A percentile compares a stretch with the other conserved stretches of the same genome.
Evolutionary conservation across 495 filamentous ascomycete genomes (phyloP).

Genomic region (Parachaetomium inaequale): DNA sequence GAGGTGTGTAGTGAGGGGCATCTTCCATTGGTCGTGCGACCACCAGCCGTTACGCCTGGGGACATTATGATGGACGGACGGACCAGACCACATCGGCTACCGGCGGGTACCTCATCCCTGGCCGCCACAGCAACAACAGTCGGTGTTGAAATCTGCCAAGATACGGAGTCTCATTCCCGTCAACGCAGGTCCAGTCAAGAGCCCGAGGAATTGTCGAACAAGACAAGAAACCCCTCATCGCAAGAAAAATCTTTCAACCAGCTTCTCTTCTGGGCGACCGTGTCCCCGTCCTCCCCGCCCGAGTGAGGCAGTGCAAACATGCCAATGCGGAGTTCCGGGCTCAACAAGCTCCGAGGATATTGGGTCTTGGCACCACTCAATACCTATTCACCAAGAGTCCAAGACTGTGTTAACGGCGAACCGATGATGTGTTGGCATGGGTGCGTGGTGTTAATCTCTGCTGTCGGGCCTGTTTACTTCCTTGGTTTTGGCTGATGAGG

Average conservation of each 20-base stretch:
- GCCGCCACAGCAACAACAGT: not conserved
- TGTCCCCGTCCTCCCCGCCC: not conserved
- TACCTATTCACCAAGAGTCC: too few relatives aligned
- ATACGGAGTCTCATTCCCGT: not conserved
- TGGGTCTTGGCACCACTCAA: constrained; percentile 3
- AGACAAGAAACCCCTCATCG: constrained; percentile 4
- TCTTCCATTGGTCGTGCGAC: not conserved
- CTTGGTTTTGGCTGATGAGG: not conserved
- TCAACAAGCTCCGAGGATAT: not conserved
- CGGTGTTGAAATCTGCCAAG: not conserved
- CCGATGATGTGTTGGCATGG: not conserved
- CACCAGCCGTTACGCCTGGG: not conserved
- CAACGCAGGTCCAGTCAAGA: not conserved
- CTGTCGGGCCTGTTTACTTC: not conserved
- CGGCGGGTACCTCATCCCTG: constrained; percentile 1
- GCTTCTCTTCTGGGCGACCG: not conserved
- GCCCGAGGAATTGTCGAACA: not conserved
- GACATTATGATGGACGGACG: not conserved
- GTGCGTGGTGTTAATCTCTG: not conserved
- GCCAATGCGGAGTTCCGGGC: constrained; percentile 5
- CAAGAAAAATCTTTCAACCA: not conserved
- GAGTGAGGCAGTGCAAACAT: constrained; percentile 15
- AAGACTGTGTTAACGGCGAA: not conserved
- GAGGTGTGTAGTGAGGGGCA: not conserved
- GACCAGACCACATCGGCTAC: not conserved